A percentile compares a stretch with the other conserved stretches of the same genome.
Conservation (phyloP, 2,329 filamentous ascomycete species). For the Aspergillus carbonarius region DNA sequence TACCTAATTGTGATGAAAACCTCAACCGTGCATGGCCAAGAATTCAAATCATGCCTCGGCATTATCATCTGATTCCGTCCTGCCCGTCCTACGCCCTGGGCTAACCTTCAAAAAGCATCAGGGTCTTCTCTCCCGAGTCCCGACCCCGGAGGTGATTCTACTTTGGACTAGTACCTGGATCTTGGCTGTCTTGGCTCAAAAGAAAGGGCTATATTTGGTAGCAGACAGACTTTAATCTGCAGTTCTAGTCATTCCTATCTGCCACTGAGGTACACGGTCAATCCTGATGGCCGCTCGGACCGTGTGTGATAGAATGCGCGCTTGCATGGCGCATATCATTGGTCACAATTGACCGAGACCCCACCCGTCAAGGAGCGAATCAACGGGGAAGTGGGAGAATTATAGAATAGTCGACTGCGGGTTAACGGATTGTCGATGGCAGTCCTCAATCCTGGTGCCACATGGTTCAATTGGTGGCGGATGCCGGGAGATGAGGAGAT, state of each 20-base stretch:
- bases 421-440: neutral
- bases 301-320: slow-evolving; percentile 29
- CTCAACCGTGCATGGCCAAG: slow-evolving; percentile 20
- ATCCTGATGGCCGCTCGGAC: slow-evolving; percentile 5
- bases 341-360: slow-evolving; percentile 19
- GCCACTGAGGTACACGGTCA: slow-evolving; percentile 1
- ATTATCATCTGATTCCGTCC: slow-evolving; percentile 1
- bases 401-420: neutral
- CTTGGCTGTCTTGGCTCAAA: neutral
- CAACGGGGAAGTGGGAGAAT: slow-evolving; percentile 3
- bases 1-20: slow-evolving; percentile 19
- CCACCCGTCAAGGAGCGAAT: slow-evolving; percentile 18
- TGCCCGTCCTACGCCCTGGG: slow-evolving; percentile 6
- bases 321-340: slow-evolving; percentile 31
- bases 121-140: neutral
- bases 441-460: slow-evolving; percentile 9
- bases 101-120: neutral
- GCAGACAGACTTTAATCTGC: slow-evolving; percentile 6
- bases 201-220: slow-evolving; percentile 20
- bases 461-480: neutral
- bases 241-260: neutral
- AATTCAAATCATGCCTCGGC: slow-evolving; percentile 6
- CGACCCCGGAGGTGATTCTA: slow-evolving; percentile 14
- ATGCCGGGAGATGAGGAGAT: neutral
- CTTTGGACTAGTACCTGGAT: slow-evolving; percentile 15